Base-by-base conservation (phyloP, 2,329 filamentous ascomycete species). In the Trichophyton verrucosum region DNA sequence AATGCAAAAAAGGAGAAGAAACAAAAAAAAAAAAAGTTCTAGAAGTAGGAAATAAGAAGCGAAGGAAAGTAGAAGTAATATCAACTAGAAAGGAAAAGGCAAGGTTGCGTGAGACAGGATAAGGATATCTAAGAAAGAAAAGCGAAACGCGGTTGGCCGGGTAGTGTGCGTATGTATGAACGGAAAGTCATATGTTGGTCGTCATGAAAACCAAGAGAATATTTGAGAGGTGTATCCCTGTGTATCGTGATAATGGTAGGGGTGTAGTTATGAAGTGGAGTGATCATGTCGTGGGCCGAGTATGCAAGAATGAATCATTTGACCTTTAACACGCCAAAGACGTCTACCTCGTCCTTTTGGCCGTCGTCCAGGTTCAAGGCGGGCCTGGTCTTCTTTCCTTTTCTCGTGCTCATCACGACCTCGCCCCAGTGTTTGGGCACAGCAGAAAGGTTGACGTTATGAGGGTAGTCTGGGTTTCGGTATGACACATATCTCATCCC, bases 351-450 rank as follows among this genome's bases (percentile, higher is more conserved):
- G 27, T 63, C 69, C 62, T 73, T 71, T 13, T 68, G 66, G 8
- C 60, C 62, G 20, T 63, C 60, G 13, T 64, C 65, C 17, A 65
- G 64, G 38, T 69, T 65, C 3, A 64, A 56, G 17, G 66, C 67
- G 40, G 70, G 66, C 42, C 68, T 66, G 2, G 66, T 64, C 40
- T 68, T 61, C 62, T 65, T 65, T 38, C 65, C 61, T 63, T 72
- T 74, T 56, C 67, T 69, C 46, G 73, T 70, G 42, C 74, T 75
- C 58, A 76, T 71, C 6, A 76, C 72, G 3, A 76, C 75, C 63
- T 76, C 75, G 3, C 74, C 74, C 75, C 75, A 76, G 58, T 76
- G 73, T 63, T 74, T 76, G 0, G 73, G 72, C 1, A 72, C 69
- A 0, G 70, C 66, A 22, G 70, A 61, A 20, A 60, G 13, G 38